Evolutionary conservation across 164 flowering plant genomes (phyloP).

Genomic region (Magnolia officinalis): DNA sequence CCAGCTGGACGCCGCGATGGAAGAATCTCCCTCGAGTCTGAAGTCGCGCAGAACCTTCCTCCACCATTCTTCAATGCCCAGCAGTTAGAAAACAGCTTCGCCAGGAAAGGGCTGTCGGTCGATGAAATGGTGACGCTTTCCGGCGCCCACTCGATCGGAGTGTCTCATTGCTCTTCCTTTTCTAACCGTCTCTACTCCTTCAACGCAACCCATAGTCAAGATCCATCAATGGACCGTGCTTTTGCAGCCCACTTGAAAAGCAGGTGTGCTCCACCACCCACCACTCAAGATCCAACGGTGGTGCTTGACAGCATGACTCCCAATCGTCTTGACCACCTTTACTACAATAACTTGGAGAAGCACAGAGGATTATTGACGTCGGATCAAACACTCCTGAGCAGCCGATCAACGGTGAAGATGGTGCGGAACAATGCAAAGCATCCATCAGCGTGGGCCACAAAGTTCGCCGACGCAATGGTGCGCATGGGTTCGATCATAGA

Average conservation of each 20-base stretch:
- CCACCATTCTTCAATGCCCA: not conserved
- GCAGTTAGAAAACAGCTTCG: not conserved
- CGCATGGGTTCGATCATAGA: slow-evolving; percentile 7
- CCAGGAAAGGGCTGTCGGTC: not conserved
- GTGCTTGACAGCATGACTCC: not conserved
- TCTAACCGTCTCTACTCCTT: slow-evolving; percentile 1
- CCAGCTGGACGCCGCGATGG: slow-evolving; percentile 6
- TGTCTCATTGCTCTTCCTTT: not conserved
- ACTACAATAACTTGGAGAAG: slow-evolving; percentile 4
- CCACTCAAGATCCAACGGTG: not conserved
- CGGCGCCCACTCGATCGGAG: slow-evolving; percentile 8
- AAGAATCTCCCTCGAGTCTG: not conserved
- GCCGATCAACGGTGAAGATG: not conserved
- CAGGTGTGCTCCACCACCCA: not conserved
- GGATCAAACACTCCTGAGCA: not conserved
- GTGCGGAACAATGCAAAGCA: slow-evolving; percentile 3
- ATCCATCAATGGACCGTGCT: not conserved
- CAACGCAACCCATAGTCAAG: slow-evolving; percentile 10
- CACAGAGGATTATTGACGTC: slow-evolving; percentile 2
- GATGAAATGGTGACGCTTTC: slow-evolving; percentile 12
- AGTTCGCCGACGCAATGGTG: slow-evolving; percentile 3
- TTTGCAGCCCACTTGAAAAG: not conserved
- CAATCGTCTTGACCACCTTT: slow-evolving; percentile 1
- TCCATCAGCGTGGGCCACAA: slow-evolving; percentile 27
- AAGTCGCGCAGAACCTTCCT: not conserved